These are phyloP conservation scores for Diplosphaera chodatii DNA, from an alignment of 139 green algal genomes.

Conservation along the genomic window DNA sequence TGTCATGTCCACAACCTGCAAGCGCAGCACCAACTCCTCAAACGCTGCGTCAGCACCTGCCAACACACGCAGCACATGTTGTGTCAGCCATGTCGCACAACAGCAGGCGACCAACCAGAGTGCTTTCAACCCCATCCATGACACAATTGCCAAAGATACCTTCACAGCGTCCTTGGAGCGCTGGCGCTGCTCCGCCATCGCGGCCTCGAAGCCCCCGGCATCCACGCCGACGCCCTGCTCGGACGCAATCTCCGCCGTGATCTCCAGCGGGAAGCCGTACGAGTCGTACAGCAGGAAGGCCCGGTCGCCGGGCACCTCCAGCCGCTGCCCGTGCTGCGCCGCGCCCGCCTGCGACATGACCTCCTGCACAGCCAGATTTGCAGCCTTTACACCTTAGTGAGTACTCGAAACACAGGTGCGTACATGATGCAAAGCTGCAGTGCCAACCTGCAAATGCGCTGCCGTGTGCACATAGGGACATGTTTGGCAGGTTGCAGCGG, in stretches of 20 bases:
- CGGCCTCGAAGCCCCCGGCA: constrained; percentile 53
- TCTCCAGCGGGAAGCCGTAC: constrained; percentile 94
- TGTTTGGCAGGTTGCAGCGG: too few relatives aligned
- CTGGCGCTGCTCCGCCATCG: constrained; percentile 74
- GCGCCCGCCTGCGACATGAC: neutral
- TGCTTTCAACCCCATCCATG: too few relatives aligned
- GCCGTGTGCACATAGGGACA: too few relatives aligned
- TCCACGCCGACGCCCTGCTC: constrained; percentile 45
- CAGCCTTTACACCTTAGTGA: too few relatives aligned
- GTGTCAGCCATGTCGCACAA: too few relatives aligned
- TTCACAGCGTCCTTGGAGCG: constrained; percentile 37
- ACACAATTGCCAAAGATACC: neutral
- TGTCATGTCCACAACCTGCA: constrained; percentile 56
- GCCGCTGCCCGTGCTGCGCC: neutral
- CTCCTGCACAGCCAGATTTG: neutral
- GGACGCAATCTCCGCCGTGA: constrained; percentile 54
- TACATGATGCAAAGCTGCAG: too few relatives aligned
- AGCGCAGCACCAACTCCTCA: too few relatives aligned
- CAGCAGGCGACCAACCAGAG: too few relatives aligned
- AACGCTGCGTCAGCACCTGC: too few relatives aligned
- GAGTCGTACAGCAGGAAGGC: constrained; percentile 96
- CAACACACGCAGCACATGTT: too few relatives aligned
- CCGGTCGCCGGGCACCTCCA: constrained; percentile 36
- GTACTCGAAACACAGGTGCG: too few relatives aligned
- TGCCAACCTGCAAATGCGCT: too few relatives aligned